These are phyloP conservation scores for Wickerhamiella siamensis DNA, from an alignment of 805 yeast species.

Conservation along the genomic window DNA sequence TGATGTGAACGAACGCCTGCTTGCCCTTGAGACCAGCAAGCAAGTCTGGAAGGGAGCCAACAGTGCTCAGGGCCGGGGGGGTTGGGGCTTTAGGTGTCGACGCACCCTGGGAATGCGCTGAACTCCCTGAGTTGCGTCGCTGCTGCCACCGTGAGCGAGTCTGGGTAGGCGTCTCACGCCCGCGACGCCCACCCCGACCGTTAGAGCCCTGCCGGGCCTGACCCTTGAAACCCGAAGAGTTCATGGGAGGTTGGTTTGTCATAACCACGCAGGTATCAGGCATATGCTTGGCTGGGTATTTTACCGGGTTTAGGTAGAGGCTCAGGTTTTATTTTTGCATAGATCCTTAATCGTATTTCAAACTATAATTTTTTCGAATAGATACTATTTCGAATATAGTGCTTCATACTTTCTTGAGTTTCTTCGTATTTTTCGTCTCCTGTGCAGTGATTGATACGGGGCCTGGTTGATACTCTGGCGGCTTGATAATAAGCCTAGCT, in stretches of 20 bases:
- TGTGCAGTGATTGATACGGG: too few relatives aligned
- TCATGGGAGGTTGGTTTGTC: slow-evolving; percentile 6
- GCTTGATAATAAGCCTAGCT: too few relatives aligned
- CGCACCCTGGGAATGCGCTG: background rate
- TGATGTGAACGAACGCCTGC: background rate
- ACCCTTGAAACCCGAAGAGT: slow-evolving; percentile 5
- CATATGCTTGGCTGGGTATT: too few relatives aligned
- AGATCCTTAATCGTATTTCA: too few relatives aligned
- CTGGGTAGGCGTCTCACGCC: slow-evolving; percentile 4
- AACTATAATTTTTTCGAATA: too few relatives aligned
- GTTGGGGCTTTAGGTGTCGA: background rate
- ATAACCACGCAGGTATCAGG: too few relatives aligned
- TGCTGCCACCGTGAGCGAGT: background rate
- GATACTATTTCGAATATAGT: too few relatives aligned
- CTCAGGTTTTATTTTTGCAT: too few relatives aligned
- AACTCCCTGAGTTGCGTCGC: background rate
- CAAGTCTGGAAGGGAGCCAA: background rate
- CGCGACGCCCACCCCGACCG: slow-evolving; percentile 8
- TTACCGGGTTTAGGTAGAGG: too few relatives aligned
- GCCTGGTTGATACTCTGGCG: too few relatives aligned
- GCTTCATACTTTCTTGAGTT: too few relatives aligned
- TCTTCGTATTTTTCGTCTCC: too few relatives aligned
- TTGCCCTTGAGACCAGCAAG: background rate
- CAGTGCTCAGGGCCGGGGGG: background rate
- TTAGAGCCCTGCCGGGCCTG: slow-evolving; percentile 2